phyloP scores from a whole-genome alignment of 1,284 basidiomycete genomes.

The Pseudozyma thailandica region DNA sequence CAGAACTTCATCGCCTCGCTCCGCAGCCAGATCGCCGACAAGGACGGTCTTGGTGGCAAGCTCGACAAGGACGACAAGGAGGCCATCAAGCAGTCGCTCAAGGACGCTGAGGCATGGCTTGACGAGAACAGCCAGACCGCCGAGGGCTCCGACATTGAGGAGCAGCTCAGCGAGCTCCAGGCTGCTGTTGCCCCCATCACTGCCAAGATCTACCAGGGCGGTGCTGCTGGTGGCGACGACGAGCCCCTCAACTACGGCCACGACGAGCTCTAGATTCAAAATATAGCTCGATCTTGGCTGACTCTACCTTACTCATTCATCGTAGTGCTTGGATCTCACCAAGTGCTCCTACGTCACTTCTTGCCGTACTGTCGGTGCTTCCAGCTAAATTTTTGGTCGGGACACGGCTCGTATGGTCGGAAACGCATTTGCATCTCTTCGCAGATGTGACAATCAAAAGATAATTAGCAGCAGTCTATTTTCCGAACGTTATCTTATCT shows the following conservation, averaged over 20 bases:
- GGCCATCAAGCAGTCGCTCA: slow-evolving; percentile 64
- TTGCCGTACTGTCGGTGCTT: too few relatives aligned
- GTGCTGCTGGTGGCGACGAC: slow-evolving; percentile 50
- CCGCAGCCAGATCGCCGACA: slow-evolving; percentile 64
- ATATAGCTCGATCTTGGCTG: not conserved
- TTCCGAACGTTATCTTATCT: too few relatives aligned
- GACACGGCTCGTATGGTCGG: not conserved
- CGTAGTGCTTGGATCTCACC: slow-evolving; percentile 5
- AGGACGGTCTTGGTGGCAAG: slow-evolving; percentile 68
- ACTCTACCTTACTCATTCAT: not conserved
- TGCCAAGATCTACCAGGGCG: slow-evolving; percentile 65
- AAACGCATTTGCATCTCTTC: not conserved
- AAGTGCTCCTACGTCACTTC: not conserved
- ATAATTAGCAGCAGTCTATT: slow-evolving; percentile 4
- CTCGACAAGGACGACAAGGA: slow-evolving; percentile 68
- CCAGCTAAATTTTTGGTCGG: too few relatives aligned
- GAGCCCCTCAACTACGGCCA: slow-evolving; percentile 66
- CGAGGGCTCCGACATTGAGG: slow-evolving; percentile 66
- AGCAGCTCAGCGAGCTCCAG: slow-evolving; percentile 67
- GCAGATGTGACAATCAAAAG: slow-evolving; percentile 9
- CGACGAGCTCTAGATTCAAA: slow-evolving; percentile 62
- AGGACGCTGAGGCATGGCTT: slow-evolving; percentile 67
- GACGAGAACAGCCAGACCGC: slow-evolving; percentile 66
- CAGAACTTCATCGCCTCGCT: slow-evolving; percentile 68
- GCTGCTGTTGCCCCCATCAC: slow-evolving; percentile 66